Conservation (phyloP, 2,329 filamentous ascomycete species). For the Ophiocordyceps unilateralis region DNA sequence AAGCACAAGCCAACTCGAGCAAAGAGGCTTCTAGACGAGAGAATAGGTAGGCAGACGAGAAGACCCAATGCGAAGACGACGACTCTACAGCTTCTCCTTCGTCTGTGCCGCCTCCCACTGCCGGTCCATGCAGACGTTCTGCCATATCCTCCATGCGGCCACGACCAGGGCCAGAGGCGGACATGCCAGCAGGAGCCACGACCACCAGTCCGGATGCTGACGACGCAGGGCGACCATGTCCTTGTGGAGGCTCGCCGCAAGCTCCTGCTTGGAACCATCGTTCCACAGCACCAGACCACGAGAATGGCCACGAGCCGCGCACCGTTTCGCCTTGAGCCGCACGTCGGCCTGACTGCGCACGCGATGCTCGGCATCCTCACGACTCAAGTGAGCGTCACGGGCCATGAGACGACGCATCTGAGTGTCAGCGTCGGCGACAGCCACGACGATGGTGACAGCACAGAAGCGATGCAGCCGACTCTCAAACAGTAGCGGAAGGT, state of each 20-base stretch:
- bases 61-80: not conserved
- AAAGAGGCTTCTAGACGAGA: not conserved
- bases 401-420: constrained; percentile 68
- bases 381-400: constrained; percentile 59
- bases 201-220: constrained; percentile 68
- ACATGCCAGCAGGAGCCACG: constrained; percentile 47
- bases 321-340: constrained; percentile 62
- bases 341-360: constrained; percentile 80
- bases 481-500: constrained; percentile 87
- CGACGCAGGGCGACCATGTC: constrained; percentile 46
- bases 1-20: no score
- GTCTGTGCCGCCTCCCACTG: constrained; percentile 49
- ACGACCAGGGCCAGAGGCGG: constrained; percentile 58
- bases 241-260: constrained; percentile 47
- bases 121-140: constrained; percentile 53
- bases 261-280: constrained; percentile 54
- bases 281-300: constrained; percentile 81
- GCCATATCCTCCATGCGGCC: constrained; percentile 54
- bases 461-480: constrained; percentile 71
- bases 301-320: constrained; percentile 43
- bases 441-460: constrained; percentile 73
- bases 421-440: constrained; percentile 58
- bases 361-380: constrained; percentile 76
- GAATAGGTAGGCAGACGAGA: not conserved
- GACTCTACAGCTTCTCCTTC: constrained; percentile 20